Conservation (phyloP, 257 asterid genomes). For the Jacaranda mimosifolia region DNA sequence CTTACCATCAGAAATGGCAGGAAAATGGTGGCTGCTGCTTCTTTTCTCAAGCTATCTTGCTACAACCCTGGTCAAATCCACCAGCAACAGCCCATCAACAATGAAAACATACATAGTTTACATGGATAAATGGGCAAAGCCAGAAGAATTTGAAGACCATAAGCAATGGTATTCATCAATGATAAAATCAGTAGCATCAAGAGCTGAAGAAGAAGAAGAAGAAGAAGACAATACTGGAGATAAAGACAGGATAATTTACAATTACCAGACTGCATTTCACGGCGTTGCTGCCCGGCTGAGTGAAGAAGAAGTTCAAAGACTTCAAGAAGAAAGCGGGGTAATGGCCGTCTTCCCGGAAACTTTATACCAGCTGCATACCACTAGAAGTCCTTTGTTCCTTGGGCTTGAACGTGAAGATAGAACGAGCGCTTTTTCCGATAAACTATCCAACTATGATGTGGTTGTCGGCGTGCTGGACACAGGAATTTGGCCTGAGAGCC, state of each 20-base stretch:
- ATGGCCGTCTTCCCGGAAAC: conserved; percentile 71
- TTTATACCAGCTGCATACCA: conserved; percentile 77
- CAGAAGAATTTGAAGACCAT: conserved; percentile 68
- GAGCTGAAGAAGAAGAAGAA: background rate
- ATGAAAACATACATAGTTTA: conserved; percentile 73
- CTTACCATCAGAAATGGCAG: conserved; percentile 49
- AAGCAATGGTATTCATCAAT: conserved; percentile 75
- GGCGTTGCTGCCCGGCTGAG: conserved; percentile 83
- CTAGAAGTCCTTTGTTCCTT: conserved; percentile 86
- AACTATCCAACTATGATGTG: conserved; percentile 52
- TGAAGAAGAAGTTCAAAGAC: conserved; percentile 54
- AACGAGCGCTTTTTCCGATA: conserved; percentile 43
- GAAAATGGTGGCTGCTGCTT: conserved; percentile 48
- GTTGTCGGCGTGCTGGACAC: conserved; percentile 88
- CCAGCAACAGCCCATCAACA: conserved; percentile 17
- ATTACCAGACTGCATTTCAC: conserved; percentile 76
- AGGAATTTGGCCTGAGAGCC: conserved; percentile 96
- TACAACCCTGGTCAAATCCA: conserved; percentile 9
- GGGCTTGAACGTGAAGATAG: conserved; percentile 65
- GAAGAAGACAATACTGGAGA: background rate
- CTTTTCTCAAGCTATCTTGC: conserved; percentile 35
- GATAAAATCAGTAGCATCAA: conserved; percentile 51
- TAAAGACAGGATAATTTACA: conserved; percentile 68
- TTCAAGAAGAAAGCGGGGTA: conserved; percentile 55
- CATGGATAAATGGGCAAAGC: conserved; percentile 77